A percentile compares a stretch with the other conserved stretches of the same genome.
These are phyloP conservation scores for Butyriboletus loyo DNA, from an alignment of 768 basidiomycete species.

Conservation along the genomic window DNA sequence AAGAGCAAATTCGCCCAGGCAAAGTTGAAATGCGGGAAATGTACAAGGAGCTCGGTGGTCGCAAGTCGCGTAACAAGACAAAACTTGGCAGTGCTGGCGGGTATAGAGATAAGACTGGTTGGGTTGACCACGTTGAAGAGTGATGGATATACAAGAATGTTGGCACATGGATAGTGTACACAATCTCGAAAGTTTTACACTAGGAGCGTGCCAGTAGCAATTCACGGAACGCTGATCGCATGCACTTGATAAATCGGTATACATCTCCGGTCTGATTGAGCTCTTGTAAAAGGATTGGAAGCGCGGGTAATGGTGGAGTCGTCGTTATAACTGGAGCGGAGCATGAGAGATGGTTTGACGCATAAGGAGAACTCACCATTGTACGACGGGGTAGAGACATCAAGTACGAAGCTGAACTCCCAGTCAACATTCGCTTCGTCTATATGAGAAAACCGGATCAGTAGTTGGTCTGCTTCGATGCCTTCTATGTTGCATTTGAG, in stretches of 20 bases:
- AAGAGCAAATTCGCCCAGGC: conserved; percentile 54
- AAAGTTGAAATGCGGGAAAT: conserved; percentile 87
- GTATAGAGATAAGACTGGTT: conserved; percentile 76
- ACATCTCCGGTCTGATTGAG: conserved; percentile 72
- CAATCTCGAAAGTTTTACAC: background rate
- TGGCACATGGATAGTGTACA: background rate
- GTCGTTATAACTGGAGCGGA: conserved; percentile 66
- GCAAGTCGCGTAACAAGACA: conserved; percentile 72
- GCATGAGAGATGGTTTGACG: background rate
- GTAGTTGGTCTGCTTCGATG: conserved; percentile 65
- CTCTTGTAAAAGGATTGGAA: conserved; percentile 65
- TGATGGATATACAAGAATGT: conserved; percentile 2
- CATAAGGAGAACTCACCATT: conserved; percentile 48
- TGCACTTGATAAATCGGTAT: conserved; percentile 64
- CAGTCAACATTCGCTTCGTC: conserved; percentile 54
- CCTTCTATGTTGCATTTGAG: conserved; percentile 75
- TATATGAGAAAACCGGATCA: conserved; percentile 68
- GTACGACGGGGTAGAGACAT: conserved; percentile 59
- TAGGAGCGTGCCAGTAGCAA: conserved; percentile 9
- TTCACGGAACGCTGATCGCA: conserved; percentile 53
- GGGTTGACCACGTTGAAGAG: conserved; percentile 44
- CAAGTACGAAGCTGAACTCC: conserved; percentile 76
- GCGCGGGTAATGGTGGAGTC: conserved; percentile 62
- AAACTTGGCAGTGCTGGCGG: conserved; percentile 66
- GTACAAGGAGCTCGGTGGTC: conserved; percentile 87